These are phyloP conservation scores for Heritiera fomes DNA, from an alignment of 345 rosid species.

Conservation along the genomic window DNA sequence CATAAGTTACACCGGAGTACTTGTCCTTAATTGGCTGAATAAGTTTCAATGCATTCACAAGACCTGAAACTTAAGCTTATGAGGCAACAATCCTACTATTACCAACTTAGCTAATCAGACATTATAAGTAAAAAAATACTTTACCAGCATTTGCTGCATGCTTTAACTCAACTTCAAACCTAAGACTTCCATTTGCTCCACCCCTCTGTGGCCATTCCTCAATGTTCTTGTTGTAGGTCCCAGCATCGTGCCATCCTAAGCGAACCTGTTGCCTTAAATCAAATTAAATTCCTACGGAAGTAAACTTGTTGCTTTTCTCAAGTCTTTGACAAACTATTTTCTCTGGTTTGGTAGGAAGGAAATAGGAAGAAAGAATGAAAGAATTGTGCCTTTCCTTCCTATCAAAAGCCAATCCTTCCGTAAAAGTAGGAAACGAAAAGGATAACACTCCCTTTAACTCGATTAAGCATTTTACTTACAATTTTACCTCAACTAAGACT, in stretches of 20 bases:
- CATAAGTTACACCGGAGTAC: constrained; percentile 73
- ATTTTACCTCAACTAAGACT: background rate
- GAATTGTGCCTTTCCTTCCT: background rate
- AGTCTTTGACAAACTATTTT: background rate
- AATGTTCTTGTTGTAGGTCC: constrained; percentile 90
- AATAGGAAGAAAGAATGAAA: background rate
- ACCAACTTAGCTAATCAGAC: background rate
- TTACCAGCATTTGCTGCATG: constrained; percentile 97
- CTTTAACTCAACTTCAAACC: constrained; percentile 87
- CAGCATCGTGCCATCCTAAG: constrained; percentile 96
- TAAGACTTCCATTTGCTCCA: constrained; percentile 93
- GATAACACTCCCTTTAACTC: background rate
- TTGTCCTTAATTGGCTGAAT: constrained; percentile 81
- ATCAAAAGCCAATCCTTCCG: background rate
- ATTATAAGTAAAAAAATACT: background rate
- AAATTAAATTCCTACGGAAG: background rate
- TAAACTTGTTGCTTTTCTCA: background rate
- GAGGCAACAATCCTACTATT: constrained; percentile 4
- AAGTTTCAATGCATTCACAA: constrained; percentile 76
- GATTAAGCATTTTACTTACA: background rate
- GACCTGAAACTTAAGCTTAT: constrained; percentile 53
- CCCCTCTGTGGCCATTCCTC: constrained; percentile 94
- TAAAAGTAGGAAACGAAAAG: background rate
- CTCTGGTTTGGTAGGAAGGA: background rate
- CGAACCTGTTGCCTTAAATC: constrained; percentile 56